Evolutionary conservation across 129 eudicot genomes (phyloP).

Genomic region (Helichrysum umbraculigerum): DNA sequence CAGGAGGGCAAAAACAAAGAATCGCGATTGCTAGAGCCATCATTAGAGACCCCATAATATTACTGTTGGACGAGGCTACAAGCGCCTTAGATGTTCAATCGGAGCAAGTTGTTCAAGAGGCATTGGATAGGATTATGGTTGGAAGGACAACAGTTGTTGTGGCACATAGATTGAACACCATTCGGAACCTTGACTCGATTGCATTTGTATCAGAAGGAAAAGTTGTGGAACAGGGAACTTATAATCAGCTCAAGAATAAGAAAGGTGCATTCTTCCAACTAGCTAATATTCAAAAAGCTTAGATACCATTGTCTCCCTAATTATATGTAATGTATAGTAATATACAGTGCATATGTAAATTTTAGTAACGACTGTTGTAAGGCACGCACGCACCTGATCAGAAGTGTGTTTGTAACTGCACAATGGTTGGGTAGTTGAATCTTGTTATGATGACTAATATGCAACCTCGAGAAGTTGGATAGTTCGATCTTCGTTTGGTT

Average conservation of each 20-base stretch:
- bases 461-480: too few species aligned
- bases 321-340: too few species aligned
- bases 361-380: too few species aligned
- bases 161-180: constrained; percentile 85
- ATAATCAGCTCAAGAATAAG: constrained; percentile 65
- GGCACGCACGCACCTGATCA: too few species aligned
- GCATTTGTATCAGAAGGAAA: constrained; percentile 87
- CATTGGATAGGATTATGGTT: constrained; percentile 82
- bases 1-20: constrained; percentile 94
- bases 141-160: constrained; percentile 90
- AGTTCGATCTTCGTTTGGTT: too few species aligned
- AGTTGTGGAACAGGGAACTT: constrained; percentile 73
- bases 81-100: constrained; percentile 92
- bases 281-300: constrained; percentile 64
- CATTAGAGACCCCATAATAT: constrained; percentile 57
- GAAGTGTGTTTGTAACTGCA: too few species aligned
- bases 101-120: constrained; percentile 85
- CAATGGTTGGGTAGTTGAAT: too few species aligned
- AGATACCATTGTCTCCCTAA: background rate
- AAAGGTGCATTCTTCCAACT: constrained; percentile 83
- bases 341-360: too few species aligned
- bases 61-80: constrained; percentile 89
- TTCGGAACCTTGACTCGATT: constrained; percentile 68
- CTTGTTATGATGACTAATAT: too few species aligned
- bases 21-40: constrained; percentile 89